phyloP scores from a whole-genome alignment of 2,329 filamentous ascomycete genomes.

The Emydomyces testavorans region DNA sequence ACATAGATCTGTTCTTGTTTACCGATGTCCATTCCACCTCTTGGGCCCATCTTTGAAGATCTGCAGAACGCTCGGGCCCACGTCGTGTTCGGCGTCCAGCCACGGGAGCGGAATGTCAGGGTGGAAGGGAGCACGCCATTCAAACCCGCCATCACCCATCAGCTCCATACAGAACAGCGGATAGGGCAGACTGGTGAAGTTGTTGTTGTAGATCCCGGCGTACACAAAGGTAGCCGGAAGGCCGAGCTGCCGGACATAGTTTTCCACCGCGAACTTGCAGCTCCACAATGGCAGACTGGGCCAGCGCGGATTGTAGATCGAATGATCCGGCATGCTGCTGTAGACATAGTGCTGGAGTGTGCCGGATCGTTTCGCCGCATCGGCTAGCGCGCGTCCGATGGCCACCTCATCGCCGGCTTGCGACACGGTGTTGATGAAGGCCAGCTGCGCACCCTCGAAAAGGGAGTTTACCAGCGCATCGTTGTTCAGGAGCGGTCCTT shows the following conservation, averaged over 20 bases:
- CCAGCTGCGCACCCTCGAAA: slow-evolving; percentile 73
- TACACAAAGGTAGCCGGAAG: slow-evolving; percentile 88
- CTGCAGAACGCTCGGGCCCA: slow-evolving; percentile 81
- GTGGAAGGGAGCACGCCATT: slow-evolving; percentile 90
- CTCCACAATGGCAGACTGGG: slow-evolving; percentile 82
- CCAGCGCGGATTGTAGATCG: slow-evolving; percentile 63
- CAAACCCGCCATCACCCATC: slow-evolving; percentile 69
- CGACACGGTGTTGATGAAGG: slow-evolving; percentile 96
- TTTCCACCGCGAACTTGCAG: slow-evolving; percentile 83
- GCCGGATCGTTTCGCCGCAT: slow-evolving; percentile 72
- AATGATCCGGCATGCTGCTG: slow-evolving; percentile 93
- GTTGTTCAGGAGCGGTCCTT: slow-evolving; percentile 59
- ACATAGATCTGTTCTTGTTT: slow-evolving; percentile 25
- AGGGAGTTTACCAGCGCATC: slow-evolving; percentile 61
- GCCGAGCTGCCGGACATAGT: slow-evolving; percentile 72
- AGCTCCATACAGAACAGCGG: slow-evolving; percentile 93
- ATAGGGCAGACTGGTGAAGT: slow-evolving; percentile 86
- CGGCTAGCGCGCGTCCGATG: slow-evolving; percentile 77
- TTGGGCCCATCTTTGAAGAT: slow-evolving; percentile 85
- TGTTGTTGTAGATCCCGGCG: slow-evolving; percentile 97
- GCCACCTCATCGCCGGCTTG: slow-evolving; percentile 80
- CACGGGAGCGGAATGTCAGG: slow-evolving; percentile 80
- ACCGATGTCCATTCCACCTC: slow-evolving; percentile 70
- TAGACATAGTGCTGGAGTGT: slow-evolving; percentile 82
- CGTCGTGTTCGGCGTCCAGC: slow-evolving; percentile 92